Conservation (phyloP, 768 basidiomycete genomes). For the Pluteus cervinus region DNA sequence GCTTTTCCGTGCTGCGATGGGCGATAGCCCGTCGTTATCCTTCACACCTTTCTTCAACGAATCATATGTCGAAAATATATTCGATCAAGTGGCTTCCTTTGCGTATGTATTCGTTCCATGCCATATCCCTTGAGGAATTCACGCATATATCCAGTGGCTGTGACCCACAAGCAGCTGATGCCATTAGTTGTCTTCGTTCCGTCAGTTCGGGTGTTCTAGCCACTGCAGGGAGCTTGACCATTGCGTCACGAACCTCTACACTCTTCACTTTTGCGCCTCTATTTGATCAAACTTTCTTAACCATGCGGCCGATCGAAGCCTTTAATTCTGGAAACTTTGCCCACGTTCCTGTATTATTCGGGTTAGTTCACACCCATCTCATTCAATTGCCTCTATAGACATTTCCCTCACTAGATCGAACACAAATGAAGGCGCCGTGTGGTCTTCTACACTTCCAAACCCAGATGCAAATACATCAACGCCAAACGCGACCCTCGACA, state of each 20-base stretch:
- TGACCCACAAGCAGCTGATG: slow-evolving; percentile 11
- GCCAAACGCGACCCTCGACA: slow-evolving; percentile 29
- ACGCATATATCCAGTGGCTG: slow-evolving; percentile 19
- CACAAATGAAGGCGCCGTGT: slow-evolving; percentile 34
- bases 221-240: slow-evolving; percentile 23
- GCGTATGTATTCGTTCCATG: slow-evolving; percentile 21
- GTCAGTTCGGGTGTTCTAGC: slow-evolving; percentile 21
- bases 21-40: slow-evolving; percentile 36
- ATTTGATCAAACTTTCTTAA: slow-evolving; percentile 27
- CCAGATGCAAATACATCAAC: slow-evolving; percentile 32
- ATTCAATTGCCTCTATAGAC: not conserved
- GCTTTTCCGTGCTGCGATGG: slow-evolving; percentile 36
- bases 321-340: slow-evolving; percentile 30
- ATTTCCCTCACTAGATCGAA: slow-evolving; percentile 23
- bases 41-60: slow-evolving; percentile 26
- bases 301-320: slow-evolving; percentile 31
- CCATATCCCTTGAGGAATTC: not conserved
- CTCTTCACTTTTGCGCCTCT: slow-evolving; percentile 34
- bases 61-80: slow-evolving; percentile 28
- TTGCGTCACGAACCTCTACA: slow-evolving; percentile 23
- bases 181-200: slow-evolving; percentile 27
- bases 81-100: slow-evolving; percentile 25
- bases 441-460: slow-evolving; percentile 29
- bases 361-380: slow-evolving; percentile 14
- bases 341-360: slow-evolving; percentile 33